A percentile compares a stretch with the other conserved stretches of the same genome.
These are phyloP conservation scores for Pythium vanterpoolii DNA, from an alignment of 352 stramenopile species.

Conservation along the genomic window DNA sequence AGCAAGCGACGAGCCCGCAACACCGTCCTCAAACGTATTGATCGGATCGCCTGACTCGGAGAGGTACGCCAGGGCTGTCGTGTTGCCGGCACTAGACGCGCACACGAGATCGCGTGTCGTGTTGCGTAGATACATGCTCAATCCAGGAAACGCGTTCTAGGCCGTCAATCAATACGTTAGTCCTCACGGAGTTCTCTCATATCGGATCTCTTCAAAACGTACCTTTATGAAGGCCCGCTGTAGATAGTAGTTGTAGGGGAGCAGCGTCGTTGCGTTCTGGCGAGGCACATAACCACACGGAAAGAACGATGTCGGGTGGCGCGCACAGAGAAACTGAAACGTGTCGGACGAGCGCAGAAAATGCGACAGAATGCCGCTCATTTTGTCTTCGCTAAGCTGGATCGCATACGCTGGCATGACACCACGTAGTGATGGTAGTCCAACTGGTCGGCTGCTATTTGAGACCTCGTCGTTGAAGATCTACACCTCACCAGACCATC, in stretches of 20 bases:
- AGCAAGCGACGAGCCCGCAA: constrained; percentile 54
- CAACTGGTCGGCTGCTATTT: constrained; percentile 21
- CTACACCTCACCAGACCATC: constrained; percentile 11
- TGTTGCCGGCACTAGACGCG: constrained; percentile 12
- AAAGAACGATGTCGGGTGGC: constrained; percentile 61
- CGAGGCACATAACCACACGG: constrained; percentile 27
- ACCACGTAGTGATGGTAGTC: constrained; percentile 47
- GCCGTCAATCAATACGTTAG: background rate
- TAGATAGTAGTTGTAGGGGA: constrained; percentile 71
- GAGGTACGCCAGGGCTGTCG: constrained; percentile 37
- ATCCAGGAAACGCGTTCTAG: constrained; percentile 71
- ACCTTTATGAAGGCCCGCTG: constrained; percentile 69
- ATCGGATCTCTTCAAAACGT: constrained; percentile 9
- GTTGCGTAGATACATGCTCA: constrained; percentile 73
- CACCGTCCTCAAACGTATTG: constrained; percentile 45
- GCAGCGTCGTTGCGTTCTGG: constrained; percentile 24
- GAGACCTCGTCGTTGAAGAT: constrained; percentile 49
- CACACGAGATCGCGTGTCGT: constrained; percentile 72
- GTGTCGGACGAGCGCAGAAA: constrained; percentile 56
- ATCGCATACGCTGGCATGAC: constrained; percentile 57
- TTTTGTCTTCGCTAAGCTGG: constrained; percentile 42
- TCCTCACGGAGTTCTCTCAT: background rate
- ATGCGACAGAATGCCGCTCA: constrained; percentile 63
- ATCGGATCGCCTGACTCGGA: constrained; percentile 36
- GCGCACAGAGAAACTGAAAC: constrained; percentile 76